Evolutionary conservation across 2,329 filamentous ascomycete species (phyloP), one percentile per base, ranked within the genome.

Genomic region (Cytospora schulzeri): DNA sequence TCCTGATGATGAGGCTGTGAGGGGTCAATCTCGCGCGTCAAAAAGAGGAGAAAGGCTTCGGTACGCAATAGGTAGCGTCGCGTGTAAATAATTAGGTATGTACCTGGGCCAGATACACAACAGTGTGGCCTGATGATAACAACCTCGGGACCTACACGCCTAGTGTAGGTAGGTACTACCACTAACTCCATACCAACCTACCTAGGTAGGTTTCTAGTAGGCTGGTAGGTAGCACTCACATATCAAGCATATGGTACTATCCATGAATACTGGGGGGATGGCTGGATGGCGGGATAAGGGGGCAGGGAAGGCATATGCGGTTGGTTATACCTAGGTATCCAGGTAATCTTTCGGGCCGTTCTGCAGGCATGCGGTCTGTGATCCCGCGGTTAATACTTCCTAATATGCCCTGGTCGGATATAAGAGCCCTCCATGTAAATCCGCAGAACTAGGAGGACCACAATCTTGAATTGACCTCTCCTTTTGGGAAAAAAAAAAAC

Each of bases 331-430:
- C n/a, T n/a, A n/a, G 26, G 4, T 35, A 15, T 11, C 33, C 12
- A 15, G 33, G 45, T 38, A n/a, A 31, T 22, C 22, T 35, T 53
- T 54, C 52, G 52, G 52, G 55, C 60, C 60, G 52, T 62, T 38
- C 53, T 56, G 60, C 60, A 41, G 24, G 60, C 38, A 41, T 31
- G 60, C 38, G 52, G 22, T 29, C n/a, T 22, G 28, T 22, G 50
- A 56, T 24, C 52, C 41, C 52, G 45, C 60, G 52, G 59, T 35
- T 33, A 55, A 48, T 55, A 33, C 58, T 26, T 41, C 53, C 35
- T 22, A 19, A 24, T 48, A 48, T 22, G 41, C n/a, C n/a, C n/a
- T 48, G 41, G 41, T 48, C n/a, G 4, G n/a, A 24, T 48, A 24
- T 48, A 14, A 48, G 45, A 9, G 11, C n/a, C n/a, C 29, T 31